phyloP scores from a whole-genome alignment of 768 basidiomycete species.

The Russula vinacea region DNA sequence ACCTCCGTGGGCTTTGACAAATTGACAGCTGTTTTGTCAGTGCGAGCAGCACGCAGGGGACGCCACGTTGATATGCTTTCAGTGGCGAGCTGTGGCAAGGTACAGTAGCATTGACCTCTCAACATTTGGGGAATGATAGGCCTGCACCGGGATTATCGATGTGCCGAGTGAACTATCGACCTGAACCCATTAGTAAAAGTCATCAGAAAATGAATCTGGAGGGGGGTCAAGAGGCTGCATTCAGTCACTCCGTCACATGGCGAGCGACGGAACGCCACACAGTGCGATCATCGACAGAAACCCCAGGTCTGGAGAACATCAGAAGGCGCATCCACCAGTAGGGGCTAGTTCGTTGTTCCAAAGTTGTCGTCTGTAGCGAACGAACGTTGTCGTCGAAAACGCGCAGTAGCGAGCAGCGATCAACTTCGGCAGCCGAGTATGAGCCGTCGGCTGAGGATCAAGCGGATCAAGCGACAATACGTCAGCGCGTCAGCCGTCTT shows the following conservation, averaged over 20 bases:
- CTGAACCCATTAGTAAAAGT: neutral
- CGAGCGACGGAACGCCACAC: slow-evolving; percentile 1
- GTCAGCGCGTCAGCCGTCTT: too few species aligned
- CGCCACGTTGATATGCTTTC: neutral
- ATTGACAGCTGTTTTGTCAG: neutral
- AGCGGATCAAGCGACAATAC: neutral
- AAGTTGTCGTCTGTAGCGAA: neutral
- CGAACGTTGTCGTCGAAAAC: neutral
- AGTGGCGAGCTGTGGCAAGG: neutral
- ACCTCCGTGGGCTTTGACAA: neutral
- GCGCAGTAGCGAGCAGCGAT: neutral
- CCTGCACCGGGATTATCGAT: neutral
- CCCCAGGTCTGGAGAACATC: too few species aligned
- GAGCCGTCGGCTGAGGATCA: neutral
- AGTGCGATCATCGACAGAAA: too few species aligned
- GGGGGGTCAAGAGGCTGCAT: neutral
- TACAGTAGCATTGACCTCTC: neutral
- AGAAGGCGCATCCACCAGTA: neutral
- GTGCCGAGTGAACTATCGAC: neutral
- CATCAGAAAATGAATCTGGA: neutral
- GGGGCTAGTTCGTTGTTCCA: neutral
- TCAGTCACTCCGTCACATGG: neutral
- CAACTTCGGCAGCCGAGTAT: neutral
- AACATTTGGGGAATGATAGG: neutral
- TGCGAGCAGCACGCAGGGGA: neutral